Evolutionary conservation across 2,329 filamentous ascomycete species (phyloP).

Genomic region (Fusarium succisae): DNA sequence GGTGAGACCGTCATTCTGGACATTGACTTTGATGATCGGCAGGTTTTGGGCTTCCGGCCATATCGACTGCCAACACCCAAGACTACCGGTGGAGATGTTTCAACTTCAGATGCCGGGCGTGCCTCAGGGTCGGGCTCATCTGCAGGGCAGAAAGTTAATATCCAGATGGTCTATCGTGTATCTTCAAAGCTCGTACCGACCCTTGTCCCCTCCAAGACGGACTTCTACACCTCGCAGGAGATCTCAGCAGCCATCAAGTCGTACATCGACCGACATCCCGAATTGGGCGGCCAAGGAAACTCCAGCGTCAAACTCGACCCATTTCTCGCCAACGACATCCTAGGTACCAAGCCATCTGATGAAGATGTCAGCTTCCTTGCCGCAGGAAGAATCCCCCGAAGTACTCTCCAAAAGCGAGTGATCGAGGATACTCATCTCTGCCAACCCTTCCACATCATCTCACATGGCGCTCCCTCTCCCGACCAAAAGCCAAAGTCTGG

Average conservation of each 20-base stretch:
- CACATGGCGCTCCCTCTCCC: neutral
- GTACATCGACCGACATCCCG: constrained; percentile 33
- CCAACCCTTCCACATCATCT: constrained; percentile 34
- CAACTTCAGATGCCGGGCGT: neutral
- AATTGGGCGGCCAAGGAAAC: constrained; percentile 26
- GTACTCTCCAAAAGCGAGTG: constrained; percentile 32
- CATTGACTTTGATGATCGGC: constrained; percentile 33
- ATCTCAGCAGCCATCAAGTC: constrained; percentile 33
- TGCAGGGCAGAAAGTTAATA: constrained; percentile 11
- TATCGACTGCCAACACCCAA: constrained; percentile 30
- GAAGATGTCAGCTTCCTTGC: constrained; percentile 31
- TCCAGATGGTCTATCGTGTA: constrained; percentile 32
- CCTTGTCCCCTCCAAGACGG: constrained; percentile 34
- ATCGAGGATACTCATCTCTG: constrained; percentile 31
- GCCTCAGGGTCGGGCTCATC: constrained; percentile 7
- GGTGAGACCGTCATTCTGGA: constrained; percentile 37
- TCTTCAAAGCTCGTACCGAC: constrained; percentile 33
- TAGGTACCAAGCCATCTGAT: constrained; percentile 26
- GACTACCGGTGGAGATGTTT: neutral
- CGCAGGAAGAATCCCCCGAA: constrained; percentile 30
- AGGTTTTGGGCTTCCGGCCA: constrained; percentile 26
- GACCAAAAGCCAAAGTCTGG: constrained; percentile 37
- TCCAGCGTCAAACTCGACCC: constrained; percentile 32
- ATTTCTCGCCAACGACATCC: constrained; percentile 33
- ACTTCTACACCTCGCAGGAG: constrained; percentile 30